Percentiles rank a stretch among this genome's conserved stretches.
phyloP scores from a whole-genome alignment of 78 protist species.

The Bodo saltans region DNA sequence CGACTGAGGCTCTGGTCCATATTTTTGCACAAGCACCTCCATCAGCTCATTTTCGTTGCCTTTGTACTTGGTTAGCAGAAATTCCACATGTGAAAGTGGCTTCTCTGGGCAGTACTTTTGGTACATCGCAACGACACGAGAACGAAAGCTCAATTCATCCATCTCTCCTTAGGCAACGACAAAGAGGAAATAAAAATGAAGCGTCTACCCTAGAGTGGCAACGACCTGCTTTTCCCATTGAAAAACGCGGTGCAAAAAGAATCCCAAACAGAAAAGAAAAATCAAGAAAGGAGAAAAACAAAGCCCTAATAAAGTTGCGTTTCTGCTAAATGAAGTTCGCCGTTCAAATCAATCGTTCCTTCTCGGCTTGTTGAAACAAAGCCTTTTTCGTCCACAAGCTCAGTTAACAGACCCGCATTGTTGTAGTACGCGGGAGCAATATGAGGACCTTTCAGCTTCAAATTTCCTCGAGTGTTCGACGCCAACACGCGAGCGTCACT shows the following conservation, averaged over 20 bases:
- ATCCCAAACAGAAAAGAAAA: too few relatives aligned
- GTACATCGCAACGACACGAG: not conserved
- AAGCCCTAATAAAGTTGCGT: too few relatives aligned
- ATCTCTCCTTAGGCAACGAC: too few relatives aligned
- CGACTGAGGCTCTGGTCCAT: not conserved
- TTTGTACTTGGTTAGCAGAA: not conserved
- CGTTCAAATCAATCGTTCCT: not conserved
- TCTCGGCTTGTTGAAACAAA: not conserved
- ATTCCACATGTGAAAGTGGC: not conserved
- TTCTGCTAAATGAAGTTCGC: too few relatives aligned
- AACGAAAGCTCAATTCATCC: too few relatives aligned
- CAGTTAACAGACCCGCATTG: constrained; percentile 1
- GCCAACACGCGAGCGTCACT: not conserved
- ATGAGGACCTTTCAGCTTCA: constrained; percentile 10
- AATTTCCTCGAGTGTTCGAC: not conserved
- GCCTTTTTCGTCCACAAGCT: not conserved
- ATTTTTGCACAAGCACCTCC: not conserved
- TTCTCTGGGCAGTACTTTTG: not conserved
- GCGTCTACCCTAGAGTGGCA: too few relatives aligned
- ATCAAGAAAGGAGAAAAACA: too few relatives aligned
- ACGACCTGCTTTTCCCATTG: too few relatives aligned
- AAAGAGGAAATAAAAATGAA: too few relatives aligned
- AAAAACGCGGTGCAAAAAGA: too few relatives aligned
- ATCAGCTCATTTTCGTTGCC: not conserved
- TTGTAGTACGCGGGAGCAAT: not conserved